These are phyloP conservation scores for Metschnikowia colocasiae DNA, from an alignment of 805 yeast species.

Conservation along the genomic window DNA sequence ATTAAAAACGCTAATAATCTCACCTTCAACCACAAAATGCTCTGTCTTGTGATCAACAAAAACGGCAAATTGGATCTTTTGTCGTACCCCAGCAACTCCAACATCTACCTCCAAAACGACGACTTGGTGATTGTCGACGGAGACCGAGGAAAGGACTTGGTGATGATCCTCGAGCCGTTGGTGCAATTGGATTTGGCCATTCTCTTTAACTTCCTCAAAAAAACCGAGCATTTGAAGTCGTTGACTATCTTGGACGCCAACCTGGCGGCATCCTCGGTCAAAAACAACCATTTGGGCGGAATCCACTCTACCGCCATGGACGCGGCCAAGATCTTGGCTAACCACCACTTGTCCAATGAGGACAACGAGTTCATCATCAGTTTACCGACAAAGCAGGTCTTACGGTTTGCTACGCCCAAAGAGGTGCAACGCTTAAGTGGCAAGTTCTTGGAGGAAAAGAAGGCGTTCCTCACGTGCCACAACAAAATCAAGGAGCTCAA, in stretches of 20 bases:
- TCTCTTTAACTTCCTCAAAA: constrained; percentile 68
- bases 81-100: constrained; percentile 63
- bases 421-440: constrained; percentile 60
- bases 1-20: constrained; percentile 41
- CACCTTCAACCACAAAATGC: constrained; percentile 37
- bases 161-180: constrained; percentile 63
- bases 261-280: constrained; percentile 17
- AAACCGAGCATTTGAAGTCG: constrained; percentile 63
- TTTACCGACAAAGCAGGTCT: constrained; percentile 72
- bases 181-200: constrained; percentile 63
- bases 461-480: constrained; percentile 64
- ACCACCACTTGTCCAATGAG: constrained; percentile 37
- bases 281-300: constrained; percentile 30
- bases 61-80: constrained; percentile 68
- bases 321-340: constrained; percentile 36
- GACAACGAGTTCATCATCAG: constrained; percentile 59
- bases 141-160: constrained; percentile 79
- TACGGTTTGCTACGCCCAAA: constrained; percentile 70
- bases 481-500: constrained; percentile 46
- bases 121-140: constrained; percentile 80
- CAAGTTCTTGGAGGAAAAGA: constrained; percentile 67
- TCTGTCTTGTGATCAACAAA: constrained; percentile 53
- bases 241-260: constrained; percentile 33
- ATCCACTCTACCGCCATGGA: constrained; percentile 36
- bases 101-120: constrained; percentile 50